Evolutionary conservation across 495 filamentous ascomycete genomes (phyloP).

Genomic region (Bacidia rubella): DNA sequence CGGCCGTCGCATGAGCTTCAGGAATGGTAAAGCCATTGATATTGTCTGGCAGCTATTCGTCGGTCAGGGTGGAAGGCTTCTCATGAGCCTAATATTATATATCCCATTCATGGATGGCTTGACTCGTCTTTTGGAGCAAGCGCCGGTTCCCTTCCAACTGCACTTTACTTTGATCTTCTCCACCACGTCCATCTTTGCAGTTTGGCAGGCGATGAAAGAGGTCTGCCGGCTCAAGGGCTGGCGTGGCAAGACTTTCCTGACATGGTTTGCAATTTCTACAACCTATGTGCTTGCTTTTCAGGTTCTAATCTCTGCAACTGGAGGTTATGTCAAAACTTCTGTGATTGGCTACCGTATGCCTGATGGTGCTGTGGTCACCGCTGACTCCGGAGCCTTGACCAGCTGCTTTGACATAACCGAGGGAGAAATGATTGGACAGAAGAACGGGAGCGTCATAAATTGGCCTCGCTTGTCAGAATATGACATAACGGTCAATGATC

Average conservation of each 20-base stretch:
- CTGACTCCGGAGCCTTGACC: conserved; percentile 4
- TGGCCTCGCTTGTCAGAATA: conserved; percentile 3
- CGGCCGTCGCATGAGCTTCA: conserved; percentile 11
- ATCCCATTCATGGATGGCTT: conserved; percentile 20
- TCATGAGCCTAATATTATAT: conserved; percentile 19
- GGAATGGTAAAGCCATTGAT: conserved; percentile 20
- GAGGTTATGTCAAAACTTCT: conserved; percentile 11
- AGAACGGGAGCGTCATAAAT: background rate
- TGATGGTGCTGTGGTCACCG: conserved; percentile 8
- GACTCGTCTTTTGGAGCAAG: conserved; percentile 15
- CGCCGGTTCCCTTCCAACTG: too few relatives aligned
- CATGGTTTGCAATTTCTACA: conserved; percentile 17
- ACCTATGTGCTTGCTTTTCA: conserved; percentile 19
- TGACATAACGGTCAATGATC: background rate
- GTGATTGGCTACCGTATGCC: background rate
- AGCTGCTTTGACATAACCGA: conserved; percentile 7
- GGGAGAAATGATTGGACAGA: conserved; percentile 2
- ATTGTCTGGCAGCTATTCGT: conserved; percentile 20
- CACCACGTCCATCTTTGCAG: too few relatives aligned
- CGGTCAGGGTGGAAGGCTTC: conserved; percentile 19
- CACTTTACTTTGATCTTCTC: too few relatives aligned
- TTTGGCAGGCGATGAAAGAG: too few relatives aligned
- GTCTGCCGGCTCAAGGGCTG: conserved; percentile 4
- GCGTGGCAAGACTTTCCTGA: conserved; percentile 12
- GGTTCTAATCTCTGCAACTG: conserved; percentile 18